A percentile compares a stretch with the other conserved stretches of the same genome.
Conservation (phyloP, 2,329 filamentous ascomycete species). For the Colletotrichum sublineola region DNA sequence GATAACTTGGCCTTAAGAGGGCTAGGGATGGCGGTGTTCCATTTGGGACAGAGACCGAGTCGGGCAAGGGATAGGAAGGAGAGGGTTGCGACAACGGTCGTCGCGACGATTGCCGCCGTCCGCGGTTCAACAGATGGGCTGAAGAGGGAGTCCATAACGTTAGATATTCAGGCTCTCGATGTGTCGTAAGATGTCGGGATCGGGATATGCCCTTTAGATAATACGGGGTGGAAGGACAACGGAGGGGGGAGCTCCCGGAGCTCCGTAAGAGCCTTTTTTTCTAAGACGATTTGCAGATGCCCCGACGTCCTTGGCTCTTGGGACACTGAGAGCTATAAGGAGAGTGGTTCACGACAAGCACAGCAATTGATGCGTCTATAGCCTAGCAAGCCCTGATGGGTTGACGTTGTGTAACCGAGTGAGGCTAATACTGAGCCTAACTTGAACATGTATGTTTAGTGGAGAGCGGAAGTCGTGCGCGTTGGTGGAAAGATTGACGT, state of each 20-base stretch:
- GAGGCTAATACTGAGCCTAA: neutral
- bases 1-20: conserved; percentile 59
- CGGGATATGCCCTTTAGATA: neutral
- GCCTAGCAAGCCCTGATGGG: neutral
- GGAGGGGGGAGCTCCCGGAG: neutral
- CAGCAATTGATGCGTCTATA: neutral
- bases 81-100: conserved; percentile 58
- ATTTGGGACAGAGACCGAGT: conserved; percentile 56
- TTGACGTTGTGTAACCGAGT: neutral
- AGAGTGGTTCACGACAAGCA: neutral
- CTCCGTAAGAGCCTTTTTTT: neutral
- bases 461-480: neutral
- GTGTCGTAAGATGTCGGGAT: neutral
- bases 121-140: conserved; percentile 45
- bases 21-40: conserved; percentile 57
- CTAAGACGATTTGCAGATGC: neutral
- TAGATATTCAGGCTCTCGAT: neutral
- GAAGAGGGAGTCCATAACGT: conserved; percentile 49
- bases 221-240: conserved; percentile 2
- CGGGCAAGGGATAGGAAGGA: conserved; percentile 54
- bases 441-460: neutral
- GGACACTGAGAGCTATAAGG: neutral
- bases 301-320: too few relatives aligned
- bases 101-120: conserved; percentile 53
- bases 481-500: neutral